Evolutionary conservation across 139 green algal species (phyloP).

Genomic region (Closterium sp.): DNA sequence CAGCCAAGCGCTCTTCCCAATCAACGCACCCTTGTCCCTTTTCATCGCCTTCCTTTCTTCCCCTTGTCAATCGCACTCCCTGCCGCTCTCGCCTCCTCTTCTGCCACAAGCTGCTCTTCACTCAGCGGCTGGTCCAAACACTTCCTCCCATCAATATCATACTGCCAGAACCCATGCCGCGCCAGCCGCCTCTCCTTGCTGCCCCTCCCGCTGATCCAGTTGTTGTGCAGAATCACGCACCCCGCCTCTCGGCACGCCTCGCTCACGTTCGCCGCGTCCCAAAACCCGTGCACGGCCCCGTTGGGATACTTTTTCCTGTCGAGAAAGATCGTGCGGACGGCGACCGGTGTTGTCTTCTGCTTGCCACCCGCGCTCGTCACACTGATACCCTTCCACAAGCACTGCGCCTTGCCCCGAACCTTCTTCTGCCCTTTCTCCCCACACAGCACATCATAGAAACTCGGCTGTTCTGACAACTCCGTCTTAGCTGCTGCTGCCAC

Average conservation of each 20-base stretch:
- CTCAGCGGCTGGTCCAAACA: not conserved
- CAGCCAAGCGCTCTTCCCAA: too few species aligned
- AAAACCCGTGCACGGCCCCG: constrained; percentile 28
- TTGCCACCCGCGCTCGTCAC: not conserved
- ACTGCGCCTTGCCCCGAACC: constrained; percentile 14
- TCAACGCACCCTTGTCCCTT: too few species aligned
- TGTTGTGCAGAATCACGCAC: constrained; percentile 43
- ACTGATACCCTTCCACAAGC: not conserved
- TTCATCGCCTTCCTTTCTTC: too few species aligned
- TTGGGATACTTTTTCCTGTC: constrained; percentile 26
- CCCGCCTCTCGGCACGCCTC: constrained; percentile 14
- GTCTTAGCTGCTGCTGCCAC: constrained; percentile 21
- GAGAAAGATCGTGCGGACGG: constrained; percentile 13
- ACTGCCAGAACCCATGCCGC: not conserved
- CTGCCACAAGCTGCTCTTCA: not conserved
- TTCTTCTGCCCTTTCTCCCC: constrained; percentile 28
- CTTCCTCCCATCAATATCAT: not conserved
- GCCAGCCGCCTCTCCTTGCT: not conserved
- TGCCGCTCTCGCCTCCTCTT: not conserved
- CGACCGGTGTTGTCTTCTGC: too few species aligned
- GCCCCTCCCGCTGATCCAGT: constrained; percentile 33
- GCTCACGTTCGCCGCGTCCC: constrained; percentile 19
- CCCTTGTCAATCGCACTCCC: too few species aligned
- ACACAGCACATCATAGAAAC: constrained; percentile 39
- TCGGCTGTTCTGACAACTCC: constrained; percentile 34